A percentile compares a stretch with the other conserved stretches of the same genome.
Conservation (phyloP, 2,329 filamentous ascomycete genomes). For the Seiridium unicorne region DNA sequence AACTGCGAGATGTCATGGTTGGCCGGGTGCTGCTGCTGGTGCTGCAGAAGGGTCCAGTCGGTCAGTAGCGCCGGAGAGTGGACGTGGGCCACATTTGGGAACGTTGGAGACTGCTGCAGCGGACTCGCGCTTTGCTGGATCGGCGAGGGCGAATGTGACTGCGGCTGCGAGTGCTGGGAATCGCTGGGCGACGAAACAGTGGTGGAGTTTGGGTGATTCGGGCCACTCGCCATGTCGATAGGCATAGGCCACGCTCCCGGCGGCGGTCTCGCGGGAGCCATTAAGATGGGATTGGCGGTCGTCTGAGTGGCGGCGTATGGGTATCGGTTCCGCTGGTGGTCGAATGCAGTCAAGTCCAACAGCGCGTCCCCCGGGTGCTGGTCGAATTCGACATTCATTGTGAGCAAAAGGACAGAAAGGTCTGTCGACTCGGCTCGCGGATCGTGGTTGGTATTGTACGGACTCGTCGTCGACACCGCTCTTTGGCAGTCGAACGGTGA, state of each 20-base stretch:
- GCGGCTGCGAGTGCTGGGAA: conserved; percentile 40
- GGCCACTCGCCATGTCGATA: conserved; percentile 48
- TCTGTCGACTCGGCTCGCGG: conserved; percentile 33
- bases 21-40: conserved; percentile 45
- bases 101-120: conserved; percentile 52
- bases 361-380: conserved; percentile 56
- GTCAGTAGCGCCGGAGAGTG: conserved; percentile 48
- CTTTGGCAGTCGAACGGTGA: conserved; percentile 29
- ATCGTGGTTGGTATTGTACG: conserved; percentile 46
- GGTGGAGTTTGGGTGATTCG: conserved; percentile 38
- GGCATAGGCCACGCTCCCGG: conserved; percentile 48
- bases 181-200: conserved; percentile 52
- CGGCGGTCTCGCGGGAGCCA: conserved; percentile 38
- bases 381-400: conserved; percentile 62
- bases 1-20: conserved; percentile 49
- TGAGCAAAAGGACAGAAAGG: conserved; percentile 32
- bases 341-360: conserved; percentile 58
- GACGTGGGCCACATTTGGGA: conserved; percentile 46
- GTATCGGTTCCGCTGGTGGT: conserved; percentile 53
- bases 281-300: conserved; percentile 35
- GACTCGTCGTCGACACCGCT: conserved; percentile 42
- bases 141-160: conserved; percentile 42
- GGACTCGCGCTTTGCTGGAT: conserved; percentile 51
- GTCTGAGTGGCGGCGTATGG: conserved; percentile 46
- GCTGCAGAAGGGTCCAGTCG: conserved; percentile 61